Evolutionary conservation across 176 grass and related monocot genomes (phyloP).

Genomic region (Cocos nucifera): DNA sequence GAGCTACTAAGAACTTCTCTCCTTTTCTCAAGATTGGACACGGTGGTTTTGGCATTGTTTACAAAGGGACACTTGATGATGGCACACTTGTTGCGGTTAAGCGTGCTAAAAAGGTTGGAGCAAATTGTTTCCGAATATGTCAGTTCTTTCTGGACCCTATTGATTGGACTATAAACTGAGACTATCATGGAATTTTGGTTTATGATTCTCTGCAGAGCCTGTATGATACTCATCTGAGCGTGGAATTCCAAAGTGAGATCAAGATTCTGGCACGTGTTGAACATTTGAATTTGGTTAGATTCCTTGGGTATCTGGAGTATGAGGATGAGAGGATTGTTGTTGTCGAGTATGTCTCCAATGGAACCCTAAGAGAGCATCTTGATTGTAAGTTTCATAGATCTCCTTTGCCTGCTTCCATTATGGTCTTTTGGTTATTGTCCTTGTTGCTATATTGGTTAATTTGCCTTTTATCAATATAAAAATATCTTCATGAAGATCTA

Average conservation of each 20-base stretch:
- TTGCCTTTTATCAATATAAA: no score
- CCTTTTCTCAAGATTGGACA: slow-evolving; percentile 63
- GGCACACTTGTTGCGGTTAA: slow-evolving; percentile 75
- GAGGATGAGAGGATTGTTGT: slow-evolving; percentile 69
- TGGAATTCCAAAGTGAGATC: slow-evolving; percentile 83
- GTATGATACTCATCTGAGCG: slow-evolving; percentile 47
- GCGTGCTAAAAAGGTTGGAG: slow-evolving; percentile 53
- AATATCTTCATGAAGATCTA: no score
- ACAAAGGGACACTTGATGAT: slow-evolving; percentile 58
- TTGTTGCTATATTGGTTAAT: no score
- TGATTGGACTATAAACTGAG: not conserved
- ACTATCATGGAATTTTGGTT: slow-evolving; percentile 1
- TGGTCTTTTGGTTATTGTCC: no score
- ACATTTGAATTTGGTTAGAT: slow-evolving; percentile 64
- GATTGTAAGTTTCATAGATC: slow-evolving; percentile 32
- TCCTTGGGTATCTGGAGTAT: slow-evolving; percentile 72
- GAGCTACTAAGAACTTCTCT: slow-evolving; percentile 76
- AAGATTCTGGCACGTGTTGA: slow-evolving; percentile 62
- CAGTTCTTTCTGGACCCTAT: not conserved
- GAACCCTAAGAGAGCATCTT: slow-evolving; percentile 76
- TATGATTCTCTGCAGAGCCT: slow-evolving; percentile 25
- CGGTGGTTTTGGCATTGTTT: slow-evolving; percentile 77
- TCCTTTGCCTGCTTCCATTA: not conserved
- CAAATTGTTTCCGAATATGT: not conserved
- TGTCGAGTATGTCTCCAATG: slow-evolving; percentile 82